Conservation (phyloP, 1,284 basidiomycete species). For the Moesziomyces sp. region DNA sequence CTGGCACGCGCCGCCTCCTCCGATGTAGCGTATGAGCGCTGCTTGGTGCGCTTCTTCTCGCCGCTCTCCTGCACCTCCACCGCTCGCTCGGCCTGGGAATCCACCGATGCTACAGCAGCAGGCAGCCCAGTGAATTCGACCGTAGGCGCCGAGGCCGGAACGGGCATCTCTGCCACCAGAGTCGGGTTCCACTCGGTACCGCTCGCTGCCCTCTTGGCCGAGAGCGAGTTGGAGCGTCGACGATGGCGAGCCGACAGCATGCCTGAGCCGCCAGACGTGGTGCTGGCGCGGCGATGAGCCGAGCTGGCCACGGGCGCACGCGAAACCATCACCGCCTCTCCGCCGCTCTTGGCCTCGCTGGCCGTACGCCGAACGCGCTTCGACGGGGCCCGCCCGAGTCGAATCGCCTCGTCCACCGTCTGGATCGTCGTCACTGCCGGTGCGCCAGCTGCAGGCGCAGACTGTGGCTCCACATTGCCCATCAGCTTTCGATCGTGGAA, state of each 20-base stretch:
- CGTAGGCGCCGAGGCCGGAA: not conserved
- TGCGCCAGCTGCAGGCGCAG: not conserved
- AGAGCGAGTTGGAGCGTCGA: constrained; percentile 12
- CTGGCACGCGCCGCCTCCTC: constrained; percentile 52
- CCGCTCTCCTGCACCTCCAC: not conserved
- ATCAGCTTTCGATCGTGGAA: constrained; percentile 33
- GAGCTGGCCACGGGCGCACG: not conserved
- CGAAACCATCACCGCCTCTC: constrained; percentile 31
- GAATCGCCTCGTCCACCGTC: constrained; percentile 30
- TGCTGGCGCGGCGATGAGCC: not conserved
- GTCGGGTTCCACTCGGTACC: constrained; percentile 12
- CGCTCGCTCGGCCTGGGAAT: too few species aligned
- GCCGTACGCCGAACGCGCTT: constrained; percentile 40
- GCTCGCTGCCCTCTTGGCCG: constrained; percentile 10
- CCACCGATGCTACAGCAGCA: too few species aligned
- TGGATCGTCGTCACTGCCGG: not conserved
- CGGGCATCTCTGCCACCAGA: constrained; percentile 4
- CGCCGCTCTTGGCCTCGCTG: constrained; percentile 23
- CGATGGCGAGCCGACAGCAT: constrained; percentile 8
- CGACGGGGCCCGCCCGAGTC: constrained; percentile 41
- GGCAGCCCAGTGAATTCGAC: too few species aligned
- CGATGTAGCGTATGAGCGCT: constrained; percentile 39
- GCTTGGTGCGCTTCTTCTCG: constrained; percentile 16
- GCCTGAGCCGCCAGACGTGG: not conserved
- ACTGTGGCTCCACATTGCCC: not conserved